Evolutionary conservation across 2,329 filamentous ascomycete genomes (phyloP), one percentile per base, ranked within the genome.

Genomic region (Fusarium odoratissimum): DNA sequence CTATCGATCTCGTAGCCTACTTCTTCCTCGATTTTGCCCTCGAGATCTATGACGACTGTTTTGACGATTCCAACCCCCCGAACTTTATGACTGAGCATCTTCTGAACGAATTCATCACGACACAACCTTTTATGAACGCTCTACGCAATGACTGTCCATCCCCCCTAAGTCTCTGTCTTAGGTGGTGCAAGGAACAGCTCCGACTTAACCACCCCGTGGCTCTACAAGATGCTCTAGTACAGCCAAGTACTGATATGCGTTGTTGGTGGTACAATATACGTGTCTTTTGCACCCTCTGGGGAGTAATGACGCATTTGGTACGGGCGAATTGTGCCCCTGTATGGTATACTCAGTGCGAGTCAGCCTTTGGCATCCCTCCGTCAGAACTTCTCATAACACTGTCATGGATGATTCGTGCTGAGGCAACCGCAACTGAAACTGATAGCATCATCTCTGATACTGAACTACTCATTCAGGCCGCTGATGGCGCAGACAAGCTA

Each of bases 261-360:
- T 57, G 48, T 35, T 77, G 76, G 76, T 63, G 69, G 44, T 60
- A 76, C 56, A 77, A 76, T 28, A 72, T 77, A 31, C 65, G 62
- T 21, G 37, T 77, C 23, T 77, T 74, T 37, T 77, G 76, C 49
- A 75, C 76, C 4, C 73, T 77, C 16, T 78, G 76, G 76, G 44
- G 62, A 37, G 60, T 57, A 28, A 74, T 77, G 68, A 46, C 69
- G 23, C 51, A 58, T 8, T n/a, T 62, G 25, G 69, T 75, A 16
- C 57, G 60, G 23, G 60, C 70, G 25, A 60, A 64, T 23, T 41
- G 35, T 23, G 64, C 65, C 3, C 76, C 76, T 16, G 45, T 54
- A 10, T 77, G 76, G 76, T 77, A 74, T 31, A 31, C 11, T 7
- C 35, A 69, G 33, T 78, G 75, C 56, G 76, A 77, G 41, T 66